Evolutionary conservation across 257 asterid species (phyloP), one percentile per base, ranked within the genome.

Genomic region (Nicotiana benthamiana): DNA sequence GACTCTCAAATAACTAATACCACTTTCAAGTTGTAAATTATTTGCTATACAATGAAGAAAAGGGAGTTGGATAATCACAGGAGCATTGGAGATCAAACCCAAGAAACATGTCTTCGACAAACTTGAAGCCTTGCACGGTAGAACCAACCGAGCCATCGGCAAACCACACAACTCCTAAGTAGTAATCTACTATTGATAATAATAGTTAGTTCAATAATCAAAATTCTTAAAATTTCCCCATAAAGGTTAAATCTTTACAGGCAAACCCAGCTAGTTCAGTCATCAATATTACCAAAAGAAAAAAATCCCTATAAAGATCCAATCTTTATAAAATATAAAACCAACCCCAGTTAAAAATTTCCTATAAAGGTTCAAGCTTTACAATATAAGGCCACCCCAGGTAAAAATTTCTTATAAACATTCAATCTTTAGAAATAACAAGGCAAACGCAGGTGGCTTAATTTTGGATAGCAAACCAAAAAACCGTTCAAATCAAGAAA

Each of bases 81-180:
- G 93, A 74, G 95, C 78, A 20, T 86, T 89, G 81, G 95, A 91
- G 88, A 90, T 92, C 83, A 90, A 91, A 86, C 96, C 96, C 91
- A 90, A 80, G 87, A 95, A 92, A 86, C 97, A 94, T 68, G 91
- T 87, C 95, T 86, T 90, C 6, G 99, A 92, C 51, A 92, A 89
- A 88, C 86, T 87, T 60, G 95, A 87, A 88, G 87, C 91, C 89
- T 91, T 91, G 90, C 88, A 89, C 64, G 97, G 97, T 67, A 93
- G 86, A 87, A 95, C 83, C 92, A 95, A 89, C 81, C 96, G 91
- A 84, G 95, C 92, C 97, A 95, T 95, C 82, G 78, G 60, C 90
- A 82, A 84, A 85, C 81, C 88, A 82, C 82, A 81, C 83, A 83
- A 87, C 72, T 54, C 89, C 84, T 77, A 90, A 80, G 83, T 34